A percentile compares a stretch with the other conserved stretches of the same genome.
Conservation (phyloP, 768 basidiomycete species). For the Cystobasidium onofrii region DNA sequence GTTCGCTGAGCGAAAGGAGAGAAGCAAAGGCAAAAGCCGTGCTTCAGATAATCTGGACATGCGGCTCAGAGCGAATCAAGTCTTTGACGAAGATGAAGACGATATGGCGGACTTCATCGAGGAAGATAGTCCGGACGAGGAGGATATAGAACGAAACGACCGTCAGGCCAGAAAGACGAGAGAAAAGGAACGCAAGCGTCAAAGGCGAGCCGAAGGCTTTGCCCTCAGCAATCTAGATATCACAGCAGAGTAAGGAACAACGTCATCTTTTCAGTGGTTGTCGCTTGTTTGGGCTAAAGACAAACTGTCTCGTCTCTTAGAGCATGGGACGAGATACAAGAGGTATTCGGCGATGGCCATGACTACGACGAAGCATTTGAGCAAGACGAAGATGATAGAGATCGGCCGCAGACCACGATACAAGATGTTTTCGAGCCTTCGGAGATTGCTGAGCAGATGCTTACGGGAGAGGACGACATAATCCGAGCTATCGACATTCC, state of each 20-base stretch:
- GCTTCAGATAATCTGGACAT: slow-evolving; percentile 39
- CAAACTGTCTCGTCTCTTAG: not conserved
- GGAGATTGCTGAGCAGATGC: slow-evolving; percentile 76
- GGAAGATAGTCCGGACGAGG: slow-evolving; percentile 50
- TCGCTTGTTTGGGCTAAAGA: not conserved
- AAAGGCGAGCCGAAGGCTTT: slow-evolving; percentile 60
- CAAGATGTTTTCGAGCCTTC: slow-evolving; percentile 95
- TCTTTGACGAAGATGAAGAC: slow-evolving; percentile 68
- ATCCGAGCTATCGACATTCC: slow-evolving; percentile 85
- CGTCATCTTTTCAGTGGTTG: not conserved
- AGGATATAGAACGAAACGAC: slow-evolving; percentile 60
- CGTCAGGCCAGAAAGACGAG: slow-evolving; percentile 50
- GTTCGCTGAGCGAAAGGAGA: slow-evolving; percentile 61
- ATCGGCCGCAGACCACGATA: slow-evolving; percentile 67
- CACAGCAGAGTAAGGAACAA: slow-evolving; percentile 73
- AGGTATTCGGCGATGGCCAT: slow-evolving; percentile 90
- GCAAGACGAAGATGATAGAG: slow-evolving; percentile 57
- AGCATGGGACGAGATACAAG: slow-evolving; percentile 90
- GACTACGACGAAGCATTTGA: slow-evolving; percentile 92
- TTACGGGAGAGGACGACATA: slow-evolving; percentile 87
- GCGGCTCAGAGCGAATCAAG: slow-evolving; percentile 44
- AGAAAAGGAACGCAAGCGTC: slow-evolving; percentile 57
- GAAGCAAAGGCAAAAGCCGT: slow-evolving; percentile 20
- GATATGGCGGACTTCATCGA: slow-evolving; percentile 67
- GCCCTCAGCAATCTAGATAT: slow-evolving; percentile 52